A percentile compares a stretch with the other conserved stretches of the same genome.
Evolutionary conservation across 305 asterid species (phyloP).

Genomic region (Rubia tinctorum): DNA sequence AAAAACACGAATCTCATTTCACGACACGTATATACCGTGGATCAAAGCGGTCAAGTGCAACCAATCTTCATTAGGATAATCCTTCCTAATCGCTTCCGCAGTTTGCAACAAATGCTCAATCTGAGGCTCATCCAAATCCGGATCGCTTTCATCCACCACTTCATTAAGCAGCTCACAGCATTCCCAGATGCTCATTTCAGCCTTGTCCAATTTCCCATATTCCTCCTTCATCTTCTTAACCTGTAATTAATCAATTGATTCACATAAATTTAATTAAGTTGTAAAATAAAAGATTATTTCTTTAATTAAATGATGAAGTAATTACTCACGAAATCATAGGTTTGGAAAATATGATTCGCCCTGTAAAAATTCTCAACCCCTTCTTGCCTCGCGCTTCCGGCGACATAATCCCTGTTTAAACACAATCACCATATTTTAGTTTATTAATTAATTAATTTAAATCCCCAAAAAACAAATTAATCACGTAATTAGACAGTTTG

Average conservation of each 20-base stretch:
- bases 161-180: constrained; percentile 67
- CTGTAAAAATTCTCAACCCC: constrained; percentile 58
- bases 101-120: constrained; percentile 67
- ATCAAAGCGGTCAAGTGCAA: constrained; percentile 67
- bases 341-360: constrained; percentile 56
- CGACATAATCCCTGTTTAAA: constrained; percentile 60
- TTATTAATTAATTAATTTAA: no score
- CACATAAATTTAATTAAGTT: no score
- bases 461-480: no score
- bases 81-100: constrained; percentile 75
- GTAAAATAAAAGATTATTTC: no score
- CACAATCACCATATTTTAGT: neutral
- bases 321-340: constrained; percentile 54
- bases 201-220: constrained; percentile 49
- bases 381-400: constrained; percentile 56
- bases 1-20: neutral
- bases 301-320: neutral
- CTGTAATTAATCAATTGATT: constrained; percentile 19
- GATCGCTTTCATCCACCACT: constrained; percentile 77
- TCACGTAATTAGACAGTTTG: no score
- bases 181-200: constrained; percentile 83
- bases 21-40: constrained; percentile 38
- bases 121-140: constrained; percentile 80
- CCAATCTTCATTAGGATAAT: constrained; percentile 71
- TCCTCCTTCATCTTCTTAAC: constrained; percentile 62